phyloP scores from a whole-genome alignment of 208 protist genomes.

The Spongospora subterranea region DNA sequence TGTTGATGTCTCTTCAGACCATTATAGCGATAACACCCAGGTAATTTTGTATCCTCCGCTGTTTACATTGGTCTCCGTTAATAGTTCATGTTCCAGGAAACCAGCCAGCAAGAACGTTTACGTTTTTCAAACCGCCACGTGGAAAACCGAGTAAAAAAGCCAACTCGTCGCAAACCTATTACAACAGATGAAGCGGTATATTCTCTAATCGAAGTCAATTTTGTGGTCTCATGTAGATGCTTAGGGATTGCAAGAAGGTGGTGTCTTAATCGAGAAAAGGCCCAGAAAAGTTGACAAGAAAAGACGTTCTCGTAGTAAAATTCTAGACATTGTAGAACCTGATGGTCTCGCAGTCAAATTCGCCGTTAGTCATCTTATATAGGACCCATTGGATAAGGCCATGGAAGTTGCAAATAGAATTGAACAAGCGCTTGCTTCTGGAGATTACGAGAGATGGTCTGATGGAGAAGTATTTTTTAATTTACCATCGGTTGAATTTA shows the following conservation, averaged over 20 bases:
- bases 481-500: background rate
- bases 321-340: background rate
- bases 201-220: background rate
- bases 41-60: background rate
- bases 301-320: background rate
- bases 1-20: background rate
- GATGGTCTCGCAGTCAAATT: background rate
- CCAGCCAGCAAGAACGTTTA: too few relatives aligned
- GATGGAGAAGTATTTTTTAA: background rate
- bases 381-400: background rate
- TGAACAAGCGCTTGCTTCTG: background rate
- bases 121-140: too few relatives aligned
- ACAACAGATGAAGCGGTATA: too few relatives aligned
- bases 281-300: background rate
- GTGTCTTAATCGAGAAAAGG: background rate
- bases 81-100: too few relatives aligned
- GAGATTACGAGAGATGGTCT: constrained; percentile 3
- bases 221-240: background rate
- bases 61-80: constrained; percentile 2
- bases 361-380: background rate
- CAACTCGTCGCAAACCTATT: too few relatives aligned
- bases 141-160: too few relatives aligned
- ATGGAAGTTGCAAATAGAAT: background rate
- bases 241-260: background rate
- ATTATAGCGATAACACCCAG: background rate